A percentile compares a stretch with the other conserved stretches of the same genome.
Conservation (phyloP, 108 stramenopile species). For the Pseudonitzschia pungens region DNA sequence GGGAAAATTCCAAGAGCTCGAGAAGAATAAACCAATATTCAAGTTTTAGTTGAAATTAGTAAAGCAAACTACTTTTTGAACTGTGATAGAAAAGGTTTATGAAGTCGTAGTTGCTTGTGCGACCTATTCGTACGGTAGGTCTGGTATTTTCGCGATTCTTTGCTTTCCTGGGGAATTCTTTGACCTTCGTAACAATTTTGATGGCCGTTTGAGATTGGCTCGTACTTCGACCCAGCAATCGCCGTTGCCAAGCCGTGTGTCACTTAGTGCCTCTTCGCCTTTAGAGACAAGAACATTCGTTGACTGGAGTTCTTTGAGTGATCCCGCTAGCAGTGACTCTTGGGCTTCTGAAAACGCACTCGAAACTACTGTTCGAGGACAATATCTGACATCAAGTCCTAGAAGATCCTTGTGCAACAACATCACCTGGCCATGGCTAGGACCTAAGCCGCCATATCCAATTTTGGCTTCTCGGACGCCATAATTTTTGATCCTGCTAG, state of each 20-base stretch:
- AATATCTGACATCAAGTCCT: conserved; percentile 72
- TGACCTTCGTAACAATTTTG: conserved; percentile 46
- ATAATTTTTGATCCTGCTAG: conserved; percentile 3
- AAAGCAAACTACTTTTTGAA: no score
- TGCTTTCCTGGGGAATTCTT: not conserved
- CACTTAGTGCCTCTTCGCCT: conserved; percentile 23
- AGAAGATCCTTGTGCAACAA: conserved; percentile 50
- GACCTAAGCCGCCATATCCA: conserved; percentile 51
- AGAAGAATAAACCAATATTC: conserved; percentile 12
- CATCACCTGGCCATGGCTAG: conserved; percentile 57
- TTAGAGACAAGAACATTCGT: conserved; percentile 47
- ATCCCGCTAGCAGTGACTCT: conserved; percentile 72
- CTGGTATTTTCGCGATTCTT: conserved; percentile 59
- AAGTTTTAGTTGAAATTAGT: not conserved
- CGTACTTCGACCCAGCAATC: conserved; percentile 89
- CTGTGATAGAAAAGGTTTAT: no score
- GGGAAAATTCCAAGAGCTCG: conserved; percentile 61
- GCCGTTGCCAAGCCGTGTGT: conserved; percentile 25
- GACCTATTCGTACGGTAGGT: conserved; percentile 64
- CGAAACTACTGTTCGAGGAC: conserved; percentile 36
- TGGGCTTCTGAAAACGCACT: conserved; percentile 82
- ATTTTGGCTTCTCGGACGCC: conserved; percentile 49
- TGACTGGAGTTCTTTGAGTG: conserved; percentile 73
- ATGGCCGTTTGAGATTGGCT: conserved; percentile 68
- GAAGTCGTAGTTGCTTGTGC: no score